Evolutionary conservation across 768 basidiomycete species (phyloP), one percentile per base, ranked within the genome.

Genomic region (Phallus indusiatus): DNA sequence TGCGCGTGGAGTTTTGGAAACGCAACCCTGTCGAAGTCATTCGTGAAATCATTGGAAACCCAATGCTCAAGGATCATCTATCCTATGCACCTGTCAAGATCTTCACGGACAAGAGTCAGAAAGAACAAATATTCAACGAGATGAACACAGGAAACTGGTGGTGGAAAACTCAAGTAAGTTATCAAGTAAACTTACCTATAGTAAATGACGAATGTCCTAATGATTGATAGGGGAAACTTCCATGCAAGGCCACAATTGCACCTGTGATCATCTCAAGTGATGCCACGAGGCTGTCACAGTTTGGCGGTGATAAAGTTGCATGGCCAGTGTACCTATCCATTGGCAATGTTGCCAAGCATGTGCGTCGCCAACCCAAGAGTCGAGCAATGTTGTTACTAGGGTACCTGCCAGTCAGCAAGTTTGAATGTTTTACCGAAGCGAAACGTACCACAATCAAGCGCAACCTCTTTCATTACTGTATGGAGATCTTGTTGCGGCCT

Each of bases 321-420:
- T 79, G 73, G 64, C 79, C 78, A 0, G 71, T 80, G 0, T 80
- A 80, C 62, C 58, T 78, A 0, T 74, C 75, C 1, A 66, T 77
- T 33, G 76, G 75, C 0, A 76, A 76, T 56, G 67, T 80, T 5
- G 68, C 71, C 0, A 79, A 78, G 56, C 64, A 70, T 1, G 70
- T 76, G 16, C 64, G 73, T 0, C 63, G 71, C 0, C 66, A 77
- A 56, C 74, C 75, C 0, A 73, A 70, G 0, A 22, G 56, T 8
- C 69, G 68, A 16, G 75, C 72, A 0, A 67, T 63, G 16, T 63
- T 76, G 1, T 64, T 77, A 0, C n/a, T 80, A 0, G 77, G 66
- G 0, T 79, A 78, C 59, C 67, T 78, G 1, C 71, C 75, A 0
- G 69, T 73, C 0, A 62, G 66, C 1, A 71, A 72, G 46, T 62